phyloP scores from a whole-genome alignment of 768 basidiomycete species.

The Asterophora parasitica region DNA sequence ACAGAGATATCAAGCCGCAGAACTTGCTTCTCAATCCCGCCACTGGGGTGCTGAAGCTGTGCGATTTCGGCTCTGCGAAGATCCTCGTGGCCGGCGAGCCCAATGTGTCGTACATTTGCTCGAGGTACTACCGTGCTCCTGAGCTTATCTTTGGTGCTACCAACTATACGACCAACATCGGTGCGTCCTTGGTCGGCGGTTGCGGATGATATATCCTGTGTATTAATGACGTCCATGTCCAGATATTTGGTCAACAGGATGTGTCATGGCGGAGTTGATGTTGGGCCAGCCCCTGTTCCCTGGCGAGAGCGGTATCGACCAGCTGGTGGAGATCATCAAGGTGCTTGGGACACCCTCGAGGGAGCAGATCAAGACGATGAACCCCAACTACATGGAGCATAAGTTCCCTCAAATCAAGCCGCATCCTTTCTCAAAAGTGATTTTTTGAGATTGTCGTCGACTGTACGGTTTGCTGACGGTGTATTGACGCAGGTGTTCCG shows the following conservation, averaged over 20 bases:
- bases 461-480: constrained; percentile 11
- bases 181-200: constrained; percentile 39
- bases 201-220: background rate
- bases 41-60: constrained; percentile 94
- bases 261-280: constrained; percentile 99
- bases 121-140: constrained; percentile 97
- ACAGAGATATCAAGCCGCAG: constrained; percentile 99
- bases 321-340: constrained; percentile 99
- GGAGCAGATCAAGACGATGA: constrained; percentile 99
- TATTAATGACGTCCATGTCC: constrained; percentile 8
- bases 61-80: constrained; percentile 99
- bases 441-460: constrained; percentile 10
- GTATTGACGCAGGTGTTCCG: constrained; percentile 75
- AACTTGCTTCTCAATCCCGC: constrained; percentile 96
- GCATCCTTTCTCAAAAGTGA: constrained; percentile 96
- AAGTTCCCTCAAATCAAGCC: constrained; percentile 99
- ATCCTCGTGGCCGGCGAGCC: constrained; percentile 97
- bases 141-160: constrained; percentile 99
- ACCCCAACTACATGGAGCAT: constrained; percentile 99
- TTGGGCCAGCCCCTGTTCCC: constrained; percentile 98
- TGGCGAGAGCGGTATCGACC: constrained; percentile 98
- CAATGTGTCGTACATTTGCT: constrained; percentile 99
- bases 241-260: constrained; percentile 99
- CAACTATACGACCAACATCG: constrained; percentile 99
- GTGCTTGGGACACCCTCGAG: constrained; percentile 96